These are phyloP conservation scores for Acarospora socialis DNA, from an alignment of 2,329 filamentous ascomycete genomes.

Conservation along the genomic window DNA sequence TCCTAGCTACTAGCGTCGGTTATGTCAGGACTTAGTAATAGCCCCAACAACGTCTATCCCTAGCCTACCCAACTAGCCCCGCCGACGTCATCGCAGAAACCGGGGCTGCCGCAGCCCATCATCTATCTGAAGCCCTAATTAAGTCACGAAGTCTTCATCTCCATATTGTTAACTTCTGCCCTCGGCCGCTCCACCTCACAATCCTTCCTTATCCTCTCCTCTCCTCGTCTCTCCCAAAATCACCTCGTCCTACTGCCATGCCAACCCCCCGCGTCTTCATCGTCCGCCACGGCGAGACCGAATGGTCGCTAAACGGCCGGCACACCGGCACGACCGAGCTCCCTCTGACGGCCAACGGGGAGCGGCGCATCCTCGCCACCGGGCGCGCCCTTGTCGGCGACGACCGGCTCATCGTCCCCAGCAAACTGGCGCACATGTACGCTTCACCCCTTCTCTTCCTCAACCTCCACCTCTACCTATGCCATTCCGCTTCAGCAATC, in stretches of 20 bases:
- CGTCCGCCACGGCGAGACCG: slow-evolving; percentile 82
- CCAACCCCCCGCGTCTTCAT: slow-evolving; percentile 61
- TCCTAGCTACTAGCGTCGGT: too few relatives aligned
- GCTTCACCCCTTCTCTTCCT: slow-evolving; percentile 23
- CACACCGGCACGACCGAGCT: slow-evolving; percentile 84
- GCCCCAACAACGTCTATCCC: too few relatives aligned
- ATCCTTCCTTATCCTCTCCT: neutral
- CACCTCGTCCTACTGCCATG: slow-evolving; percentile 16
- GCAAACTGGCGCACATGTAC: slow-evolving; percentile 69
- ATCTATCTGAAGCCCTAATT: too few relatives aligned
- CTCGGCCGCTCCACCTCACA: neutral
- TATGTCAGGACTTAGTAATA: too few relatives aligned
- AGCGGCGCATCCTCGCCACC: slow-evolving; percentile 60
- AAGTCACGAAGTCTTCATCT: neutral
- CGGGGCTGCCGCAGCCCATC: too few relatives aligned
- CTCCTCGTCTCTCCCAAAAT: neutral
- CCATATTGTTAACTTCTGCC: too few relatives aligned
- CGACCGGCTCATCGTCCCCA: slow-evolving; percentile 72
- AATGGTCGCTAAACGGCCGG: slow-evolving; percentile 78
- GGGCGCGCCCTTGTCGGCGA: slow-evolving; percentile 71
- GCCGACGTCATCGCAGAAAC: too few relatives aligned
- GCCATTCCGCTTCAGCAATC: slow-evolving; percentile 5
- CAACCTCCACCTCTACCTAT: slow-evolving; percentile 2
- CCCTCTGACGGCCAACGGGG: slow-evolving; percentile 66
- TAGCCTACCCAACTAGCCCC: too few relatives aligned